Evolutionary conservation across 805 yeast genomes (phyloP), one percentile per base, ranked within the genome.

Genomic region (Candida methanosorbosa): DNA sequence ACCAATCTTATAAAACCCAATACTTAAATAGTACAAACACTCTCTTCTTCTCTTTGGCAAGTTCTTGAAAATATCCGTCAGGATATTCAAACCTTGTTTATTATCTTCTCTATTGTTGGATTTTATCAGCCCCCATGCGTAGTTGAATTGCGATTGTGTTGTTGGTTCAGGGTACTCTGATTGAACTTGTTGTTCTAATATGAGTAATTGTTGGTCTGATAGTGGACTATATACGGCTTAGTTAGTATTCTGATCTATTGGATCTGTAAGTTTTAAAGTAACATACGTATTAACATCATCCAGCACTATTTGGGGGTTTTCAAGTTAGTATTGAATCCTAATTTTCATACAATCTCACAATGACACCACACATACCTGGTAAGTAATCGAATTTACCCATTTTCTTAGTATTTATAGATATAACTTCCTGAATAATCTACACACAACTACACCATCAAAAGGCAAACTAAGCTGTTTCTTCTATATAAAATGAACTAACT

Each of bases 91-190:
- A 0, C 97, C 99, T 33, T 80, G 67, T 46, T 81, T 69, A 50
- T 84, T 94, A 41, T 83, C 81, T 27, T 65, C 68, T 17, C 66
- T 64, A 33, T 68, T 66, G 33, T 57, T 52, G 2, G 94, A 78
- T 55, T 86, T 88, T 42, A 94, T 74, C 33, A 92, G 64, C 4
- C 94, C 98, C 98, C 99, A 92, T 0, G 97, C 94, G 48, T 83
- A 84, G 58, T 94, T 92, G 69, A 92, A 92, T 38, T 78, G 73
- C 2, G 96, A 80, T 56, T 87, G 97, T 0, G 83, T 70, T 0
- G 88, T 69, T 0, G 85, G 87, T 27, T 70, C 64, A 5, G 92
- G 94, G 22, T 82, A 78, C 54, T 92, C 97, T 2, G 80, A 66
- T 19, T 76, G 72, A 27, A 84, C 86, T 49, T 86, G 95, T 45